These are phyloP conservation scores for Mycena sanguinolenta DNA, from an alignment of 768 basidiomycete species.

Conservation along the genomic window DNA sequence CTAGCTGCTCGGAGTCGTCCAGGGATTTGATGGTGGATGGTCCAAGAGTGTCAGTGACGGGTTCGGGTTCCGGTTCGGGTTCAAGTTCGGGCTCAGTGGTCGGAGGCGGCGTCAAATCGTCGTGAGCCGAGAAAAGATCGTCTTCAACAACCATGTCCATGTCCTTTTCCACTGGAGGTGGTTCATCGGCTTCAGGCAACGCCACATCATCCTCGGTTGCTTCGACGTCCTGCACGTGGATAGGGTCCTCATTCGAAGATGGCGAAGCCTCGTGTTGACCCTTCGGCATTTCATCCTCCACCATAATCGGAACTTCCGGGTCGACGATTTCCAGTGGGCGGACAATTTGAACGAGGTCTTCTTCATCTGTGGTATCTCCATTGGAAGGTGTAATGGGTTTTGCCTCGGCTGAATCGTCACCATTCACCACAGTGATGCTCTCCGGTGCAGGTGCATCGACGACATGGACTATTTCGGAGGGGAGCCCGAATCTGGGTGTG, in stretches of 20 bases:
- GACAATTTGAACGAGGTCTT: slow-evolving; percentile 30
- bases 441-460: slow-evolving; percentile 18
- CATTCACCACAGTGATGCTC: slow-evolving; percentile 27
- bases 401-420: slow-evolving; percentile 27
- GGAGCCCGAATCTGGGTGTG: slow-evolving; percentile 30
- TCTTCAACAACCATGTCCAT: slow-evolving; percentile 33
- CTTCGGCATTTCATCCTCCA: slow-evolving; percentile 24
- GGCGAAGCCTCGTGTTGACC: slow-evolving; percentile 23
- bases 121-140: slow-evolving; percentile 35
- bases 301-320: slow-evolving; percentile 26
- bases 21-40: background rate
- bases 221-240: slow-evolving; percentile 33
- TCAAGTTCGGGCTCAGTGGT: slow-evolving; percentile 18
- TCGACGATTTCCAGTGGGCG: slow-evolving; percentile 16
- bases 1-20: background rate
- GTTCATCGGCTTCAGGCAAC: slow-evolving; percentile 26
- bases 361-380: slow-evolving; percentile 34
- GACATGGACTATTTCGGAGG: slow-evolving; percentile 17
- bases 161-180: slow-evolving; percentile 15
- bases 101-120: slow-evolving; percentile 33
- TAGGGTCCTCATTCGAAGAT: slow-evolving; percentile 17
- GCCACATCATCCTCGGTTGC: slow-evolving; percentile 32
- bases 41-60: slow-evolving; percentile 8
- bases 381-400: slow-evolving; percentile 22
- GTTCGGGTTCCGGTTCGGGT: background rate